A percentile compares a stretch with the other conserved stretches of the same genome.
Evolutionary conservation across 2,329 filamentous ascomycete species (phyloP).

Genomic region (Aspergillus tamarii): DNA sequence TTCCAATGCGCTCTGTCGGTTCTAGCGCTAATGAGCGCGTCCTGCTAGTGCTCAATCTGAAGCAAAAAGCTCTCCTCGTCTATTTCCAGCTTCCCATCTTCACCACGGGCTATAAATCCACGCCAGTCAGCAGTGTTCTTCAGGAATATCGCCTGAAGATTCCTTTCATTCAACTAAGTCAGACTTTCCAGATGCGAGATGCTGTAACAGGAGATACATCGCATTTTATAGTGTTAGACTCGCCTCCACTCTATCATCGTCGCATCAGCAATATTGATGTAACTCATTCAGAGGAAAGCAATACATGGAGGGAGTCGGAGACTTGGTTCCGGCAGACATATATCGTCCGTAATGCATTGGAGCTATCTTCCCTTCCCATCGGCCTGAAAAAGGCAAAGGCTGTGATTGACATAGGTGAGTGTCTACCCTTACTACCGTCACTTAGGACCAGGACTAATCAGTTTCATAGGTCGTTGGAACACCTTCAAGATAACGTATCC

Average conservation of each 20-base stretch:
- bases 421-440: background rate
- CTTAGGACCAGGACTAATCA: background rate
- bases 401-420: slow-evolving; percentile 62
- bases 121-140: slow-evolving; percentile 4
- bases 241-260: slow-evolving; percentile 51
- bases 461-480: slow-evolving; percentile 61
- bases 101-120: slow-evolving; percentile 14
- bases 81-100: slow-evolving; percentile 45
- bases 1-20: slow-evolving; percentile 57
- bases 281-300: slow-evolving; percentile 47
- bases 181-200: slow-evolving; percentile 39
- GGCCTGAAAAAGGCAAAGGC: slow-evolving; percentile 54
- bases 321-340: slow-evolving; percentile 68
- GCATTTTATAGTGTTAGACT: slow-evolving; percentile 45
- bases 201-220: slow-evolving; percentile 21
- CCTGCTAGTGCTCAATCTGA: slow-evolving; percentile 47
- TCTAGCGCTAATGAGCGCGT: slow-evolving; percentile 26
- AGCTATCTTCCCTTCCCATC: slow-evolving; percentile 41
- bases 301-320: slow-evolving; percentile 59
- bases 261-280: slow-evolving; percentile 35
- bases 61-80: slow-evolving; percentile 48
- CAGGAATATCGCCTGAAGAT: slow-evolving; percentile 48
- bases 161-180: slow-evolving; percentile 48
- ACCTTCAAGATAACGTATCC: slow-evolving; percentile 59
- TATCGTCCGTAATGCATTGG: slow-evolving; percentile 53